Conservation (phyloP, 768 basidiomycete species). For the Plicaturopsis crispa region DNA sequence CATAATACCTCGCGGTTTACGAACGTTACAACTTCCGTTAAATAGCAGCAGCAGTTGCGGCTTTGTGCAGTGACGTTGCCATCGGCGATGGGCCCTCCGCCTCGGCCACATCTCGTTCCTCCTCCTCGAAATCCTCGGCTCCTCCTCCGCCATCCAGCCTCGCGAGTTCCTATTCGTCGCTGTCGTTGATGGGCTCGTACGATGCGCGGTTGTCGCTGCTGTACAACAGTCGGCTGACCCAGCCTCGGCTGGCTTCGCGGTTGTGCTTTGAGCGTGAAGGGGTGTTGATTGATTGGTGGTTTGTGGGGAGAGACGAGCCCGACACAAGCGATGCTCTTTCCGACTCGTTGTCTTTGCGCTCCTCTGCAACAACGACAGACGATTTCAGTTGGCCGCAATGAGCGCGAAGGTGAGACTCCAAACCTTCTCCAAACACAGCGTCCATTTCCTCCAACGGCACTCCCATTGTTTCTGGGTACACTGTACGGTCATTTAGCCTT, state of each 20-base stretch:
- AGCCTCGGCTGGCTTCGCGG: slow-evolving; percentile 24
- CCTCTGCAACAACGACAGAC: slow-evolving; percentile 33
- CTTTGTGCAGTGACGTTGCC: neutral
- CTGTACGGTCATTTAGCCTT: no score
- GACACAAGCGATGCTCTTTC: slow-evolving; percentile 50
- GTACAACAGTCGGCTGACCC: slow-evolving; percentile 45
- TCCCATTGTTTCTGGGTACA: slow-evolving; percentile 84
- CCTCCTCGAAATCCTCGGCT: neutral
- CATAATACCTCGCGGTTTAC: neutral
- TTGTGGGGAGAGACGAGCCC: slow-evolving; percentile 23
- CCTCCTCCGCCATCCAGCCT: neutral
- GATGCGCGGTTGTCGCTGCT: slow-evolving; percentile 26
- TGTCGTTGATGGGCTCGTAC: slow-evolving; percentile 41
- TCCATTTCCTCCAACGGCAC: slow-evolving; percentile 90
- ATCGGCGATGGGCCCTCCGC: neutral
- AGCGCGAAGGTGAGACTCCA: slow-evolving; percentile 5
- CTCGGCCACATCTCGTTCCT: neutral
- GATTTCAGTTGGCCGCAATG: neutral
- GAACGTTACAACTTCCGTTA: no score
- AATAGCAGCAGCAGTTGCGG: neutral
- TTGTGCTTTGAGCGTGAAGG: slow-evolving; percentile 14
- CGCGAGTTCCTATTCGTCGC: slow-evolving; percentile 26
- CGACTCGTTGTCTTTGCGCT: slow-evolving; percentile 59
- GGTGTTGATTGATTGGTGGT: slow-evolving; percentile 26
- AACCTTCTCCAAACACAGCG: slow-evolving; percentile 82